Evolutionary conservation across 352 stramenopile genomes (phyloP).

Genomic region (Pythium utonaiense): DNA sequence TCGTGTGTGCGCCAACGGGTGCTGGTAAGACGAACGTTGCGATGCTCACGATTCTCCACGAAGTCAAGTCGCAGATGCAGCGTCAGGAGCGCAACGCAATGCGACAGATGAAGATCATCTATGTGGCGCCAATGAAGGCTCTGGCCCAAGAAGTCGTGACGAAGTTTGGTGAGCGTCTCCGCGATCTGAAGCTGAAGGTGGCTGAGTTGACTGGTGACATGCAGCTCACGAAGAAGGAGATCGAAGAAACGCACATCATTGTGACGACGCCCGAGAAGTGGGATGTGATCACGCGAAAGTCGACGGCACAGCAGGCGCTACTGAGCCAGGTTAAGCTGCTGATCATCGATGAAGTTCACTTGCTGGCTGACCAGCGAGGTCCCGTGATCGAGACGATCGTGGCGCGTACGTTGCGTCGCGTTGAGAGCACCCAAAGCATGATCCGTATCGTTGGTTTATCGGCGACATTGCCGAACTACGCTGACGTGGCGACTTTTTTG

Average conservation of each 20-base stretch:
- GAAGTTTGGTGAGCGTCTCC: constrained; percentile 93
- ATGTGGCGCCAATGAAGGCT: constrained; percentile 97
- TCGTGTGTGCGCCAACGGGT: constrained; percentile 92
- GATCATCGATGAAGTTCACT: constrained; percentile 99
- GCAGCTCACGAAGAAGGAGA: constrained; percentile 97
- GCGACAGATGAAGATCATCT: constrained; percentile 92
- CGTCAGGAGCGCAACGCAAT: constrained; percentile 37
- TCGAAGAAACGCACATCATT: constrained; percentile 94
- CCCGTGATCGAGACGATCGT: constrained; percentile 99
- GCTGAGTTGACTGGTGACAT: constrained; percentile 97
- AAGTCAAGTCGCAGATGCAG: constrained; percentile 78
- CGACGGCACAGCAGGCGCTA: constrained; percentile 86
- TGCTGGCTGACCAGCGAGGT: constrained; percentile 97
- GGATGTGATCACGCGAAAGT: constrained; percentile 99
- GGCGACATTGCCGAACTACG: constrained; percentile 99
- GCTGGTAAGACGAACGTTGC: constrained; percentile 99
- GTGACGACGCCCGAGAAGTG: constrained; percentile 99
- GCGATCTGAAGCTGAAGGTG: constrained; percentile 67
- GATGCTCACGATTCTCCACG: constrained; percentile 95
- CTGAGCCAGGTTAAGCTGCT: constrained; percentile 92
- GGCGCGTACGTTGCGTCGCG: constrained; percentile 95
- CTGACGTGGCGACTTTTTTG: constrained; percentile 97
- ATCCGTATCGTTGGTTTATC: constrained; percentile 98
- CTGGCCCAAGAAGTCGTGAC: constrained; percentile 98
- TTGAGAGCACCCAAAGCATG: constrained; percentile 97